These are phyloP conservation scores for Litchi chinensis DNA, from an alignment of 345 rosid species.

Conservation along the genomic window DNA sequence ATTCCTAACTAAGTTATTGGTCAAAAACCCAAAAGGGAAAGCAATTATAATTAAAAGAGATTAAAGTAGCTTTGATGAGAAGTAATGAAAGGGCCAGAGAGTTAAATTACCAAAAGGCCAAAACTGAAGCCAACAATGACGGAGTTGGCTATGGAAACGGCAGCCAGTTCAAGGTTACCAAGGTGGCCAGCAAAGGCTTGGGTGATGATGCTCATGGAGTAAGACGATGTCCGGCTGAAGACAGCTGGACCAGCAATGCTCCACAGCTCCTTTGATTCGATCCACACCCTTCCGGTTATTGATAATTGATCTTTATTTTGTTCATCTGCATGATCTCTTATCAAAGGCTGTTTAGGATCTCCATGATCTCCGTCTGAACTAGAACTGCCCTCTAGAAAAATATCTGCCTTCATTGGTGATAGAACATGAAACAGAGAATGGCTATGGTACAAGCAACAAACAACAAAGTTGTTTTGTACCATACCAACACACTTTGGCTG, in stretches of 20 bases:
- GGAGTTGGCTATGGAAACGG: conserved; percentile 66
- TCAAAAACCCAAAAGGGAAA: neutral
- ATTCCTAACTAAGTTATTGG: conserved; percentile 50
- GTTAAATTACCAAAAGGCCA: conserved; percentile 52
- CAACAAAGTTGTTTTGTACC: too few relatives aligned
- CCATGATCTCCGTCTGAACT: neutral
- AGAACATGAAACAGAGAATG: too few relatives aligned
- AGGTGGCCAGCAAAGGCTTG: conserved; percentile 77
- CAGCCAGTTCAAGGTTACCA: conserved; percentile 62
- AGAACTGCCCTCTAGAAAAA: neutral
- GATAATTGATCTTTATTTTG: neutral
- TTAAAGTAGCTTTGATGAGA: neutral
- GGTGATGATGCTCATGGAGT: conserved; percentile 56
- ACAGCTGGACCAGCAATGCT: conserved; percentile 65
- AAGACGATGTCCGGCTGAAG: conserved; percentile 50
- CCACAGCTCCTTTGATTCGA: conserved; percentile 67
- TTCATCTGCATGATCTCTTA: neutral
- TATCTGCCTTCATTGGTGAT: too few relatives aligned
- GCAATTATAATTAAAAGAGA: neutral
- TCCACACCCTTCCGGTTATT: conserved; percentile 32
- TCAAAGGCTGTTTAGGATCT: conserved; percentile 10
- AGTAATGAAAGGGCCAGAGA: neutral
- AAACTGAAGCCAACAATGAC: conserved; percentile 76
- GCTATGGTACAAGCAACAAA: too few relatives aligned
- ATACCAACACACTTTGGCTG: too few relatives aligned